Conservation (phyloP, 805 yeast species). For the Saccharomycopsis schoenii region DNA sequence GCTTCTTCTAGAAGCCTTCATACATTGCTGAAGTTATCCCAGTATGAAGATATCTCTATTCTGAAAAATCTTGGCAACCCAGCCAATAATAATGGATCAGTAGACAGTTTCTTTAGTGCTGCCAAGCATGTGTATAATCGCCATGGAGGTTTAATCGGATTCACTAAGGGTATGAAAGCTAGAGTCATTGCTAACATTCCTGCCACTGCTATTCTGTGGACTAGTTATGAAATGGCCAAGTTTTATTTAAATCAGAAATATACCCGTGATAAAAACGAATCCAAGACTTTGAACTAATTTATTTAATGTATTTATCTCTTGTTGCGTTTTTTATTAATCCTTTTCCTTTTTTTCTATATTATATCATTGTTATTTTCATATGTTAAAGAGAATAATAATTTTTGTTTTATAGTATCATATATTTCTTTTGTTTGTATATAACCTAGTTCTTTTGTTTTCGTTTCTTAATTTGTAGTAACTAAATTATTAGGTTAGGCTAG, state of each 20-base stretch:
- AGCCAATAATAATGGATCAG: conserved; percentile 2
- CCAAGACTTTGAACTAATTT: neutral
- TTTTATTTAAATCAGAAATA: conserved; percentile 33
- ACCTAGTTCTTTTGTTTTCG: neutral
- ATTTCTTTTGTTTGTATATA: neutral
- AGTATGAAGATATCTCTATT: neutral
- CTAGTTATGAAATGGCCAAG: conserved; percentile 96
- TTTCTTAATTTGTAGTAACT: neutral
- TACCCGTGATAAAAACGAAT: neutral
- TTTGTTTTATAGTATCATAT: neutral
- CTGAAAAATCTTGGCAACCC: neutral
- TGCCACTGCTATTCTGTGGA: conserved; percentile 95
- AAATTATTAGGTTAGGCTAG: too few species aligned
- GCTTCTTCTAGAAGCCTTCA: conserved; percentile 3
- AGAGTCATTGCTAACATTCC: conserved; percentile 91
- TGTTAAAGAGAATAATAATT: neutral
- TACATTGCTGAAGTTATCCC: neutral
- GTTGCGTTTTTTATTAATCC: neutral
- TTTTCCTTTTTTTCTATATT: neutral
- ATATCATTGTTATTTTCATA: neutral
- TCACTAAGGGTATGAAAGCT: conserved; percentile 79
- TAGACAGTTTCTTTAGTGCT: conserved; percentile 33
- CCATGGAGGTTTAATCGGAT: conserved; percentile 51
- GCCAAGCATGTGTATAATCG: conserved; percentile 52
- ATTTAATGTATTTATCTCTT: neutral